Conservation (phyloP, 1,284 basidiomycete genomes). For the Ustilago tritici region DNA sequence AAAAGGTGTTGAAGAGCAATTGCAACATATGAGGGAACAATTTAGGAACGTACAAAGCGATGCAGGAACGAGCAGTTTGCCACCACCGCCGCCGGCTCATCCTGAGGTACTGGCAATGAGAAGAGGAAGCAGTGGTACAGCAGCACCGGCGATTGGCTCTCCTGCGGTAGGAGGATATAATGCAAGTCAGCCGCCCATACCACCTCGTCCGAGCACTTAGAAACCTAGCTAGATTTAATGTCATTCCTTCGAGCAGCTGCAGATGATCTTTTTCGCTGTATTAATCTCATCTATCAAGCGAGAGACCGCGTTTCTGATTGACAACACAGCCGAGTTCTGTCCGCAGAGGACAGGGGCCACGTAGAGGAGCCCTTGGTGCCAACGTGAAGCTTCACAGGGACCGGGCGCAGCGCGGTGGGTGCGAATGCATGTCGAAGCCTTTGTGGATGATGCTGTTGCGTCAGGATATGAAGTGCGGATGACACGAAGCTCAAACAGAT, state of each 20-base stretch:
- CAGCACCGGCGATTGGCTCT: background rate
- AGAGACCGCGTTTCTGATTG: too few relatives aligned
- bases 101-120: conserved; percentile 11
- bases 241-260: background rate
- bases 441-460: too few relatives aligned
- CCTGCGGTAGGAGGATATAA: background rate
- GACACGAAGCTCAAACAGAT: too few relatives aligned
- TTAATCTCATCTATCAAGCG: too few relatives aligned
- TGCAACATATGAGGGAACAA: conserved; percentile 1
- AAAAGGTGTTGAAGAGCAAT: background rate
- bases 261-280: background rate
- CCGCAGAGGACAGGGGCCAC: too few relatives aligned
- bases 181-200: conserved; percentile 4
- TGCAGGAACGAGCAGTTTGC: background rate
- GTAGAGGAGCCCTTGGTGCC: too few relatives aligned
- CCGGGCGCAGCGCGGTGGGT: too few relatives aligned
- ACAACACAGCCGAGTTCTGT: too few relatives aligned
- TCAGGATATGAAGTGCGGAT: too few relatives aligned
- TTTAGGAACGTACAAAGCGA: background rate
- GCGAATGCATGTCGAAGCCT: too few relatives aligned
- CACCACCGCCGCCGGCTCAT: conserved; percentile 12
- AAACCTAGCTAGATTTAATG: background rate
- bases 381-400: too few relatives aligned
- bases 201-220: conserved; percentile 5
- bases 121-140: background rate